phyloP scores from a whole-genome alignment of 495 filamentous ascomycete genomes.

The Xylaria scruposa region DNA sequence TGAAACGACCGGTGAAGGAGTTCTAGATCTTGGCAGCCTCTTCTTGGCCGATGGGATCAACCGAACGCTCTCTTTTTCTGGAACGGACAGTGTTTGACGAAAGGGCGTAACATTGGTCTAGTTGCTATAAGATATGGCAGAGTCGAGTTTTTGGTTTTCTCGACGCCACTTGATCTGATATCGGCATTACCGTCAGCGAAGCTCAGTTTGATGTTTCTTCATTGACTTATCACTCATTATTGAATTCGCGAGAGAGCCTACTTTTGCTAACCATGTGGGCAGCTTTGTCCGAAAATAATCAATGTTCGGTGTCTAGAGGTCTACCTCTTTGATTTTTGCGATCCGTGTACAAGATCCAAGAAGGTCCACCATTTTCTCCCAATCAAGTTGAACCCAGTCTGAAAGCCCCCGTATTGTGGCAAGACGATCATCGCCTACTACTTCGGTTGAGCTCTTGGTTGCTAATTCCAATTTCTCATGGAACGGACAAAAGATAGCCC shows the following conservation, averaged over 20 bases:
- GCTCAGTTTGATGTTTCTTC: not conserved
- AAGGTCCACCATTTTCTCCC: constrained; percentile 33
- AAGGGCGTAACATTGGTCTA: not conserved
- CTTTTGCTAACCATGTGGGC: not conserved
- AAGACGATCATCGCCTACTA: constrained; percentile 30
- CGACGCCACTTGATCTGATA: not conserved
- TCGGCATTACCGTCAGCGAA: not conserved
- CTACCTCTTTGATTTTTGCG: constrained; percentile 32
- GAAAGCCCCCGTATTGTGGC: constrained; percentile 32
- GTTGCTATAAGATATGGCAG: not conserved
- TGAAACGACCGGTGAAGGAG: not conserved
- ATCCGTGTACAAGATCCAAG: constrained; percentile 31
- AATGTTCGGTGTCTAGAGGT: constrained; percentile 21
- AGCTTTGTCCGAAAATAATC: not conserved
- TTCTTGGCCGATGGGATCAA: not conserved
- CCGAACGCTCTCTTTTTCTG: not conserved
- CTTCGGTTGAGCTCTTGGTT: constrained; percentile 28
- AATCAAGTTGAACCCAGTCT: constrained; percentile 38
- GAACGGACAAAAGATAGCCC: constrained; percentile 40
- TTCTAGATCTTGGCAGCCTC: constrained; percentile 12
- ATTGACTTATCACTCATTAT: not conserved
- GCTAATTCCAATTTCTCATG: constrained; percentile 28
- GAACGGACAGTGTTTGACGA: not conserved
- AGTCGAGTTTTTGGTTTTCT: not conserved
- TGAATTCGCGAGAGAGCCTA: not conserved